These are phyloP conservation scores for Mucor indicus DNA, from an alignment of 371 early-diverging fungal genomes.

Conservation along the genomic window DNA sequence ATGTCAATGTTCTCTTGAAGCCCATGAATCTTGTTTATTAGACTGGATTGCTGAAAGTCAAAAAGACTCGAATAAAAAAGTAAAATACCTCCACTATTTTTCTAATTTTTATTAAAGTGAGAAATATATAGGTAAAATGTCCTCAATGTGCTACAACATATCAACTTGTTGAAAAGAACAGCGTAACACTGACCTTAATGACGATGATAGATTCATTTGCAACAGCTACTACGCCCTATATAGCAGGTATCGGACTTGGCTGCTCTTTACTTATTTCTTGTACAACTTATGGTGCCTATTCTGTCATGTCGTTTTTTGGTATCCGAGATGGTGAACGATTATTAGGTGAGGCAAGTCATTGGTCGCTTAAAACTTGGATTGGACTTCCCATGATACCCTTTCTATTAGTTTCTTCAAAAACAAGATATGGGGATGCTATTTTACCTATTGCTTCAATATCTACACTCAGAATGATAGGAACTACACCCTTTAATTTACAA, in stretches of 20 bases:
- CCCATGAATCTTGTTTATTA: conserved; percentile 73
- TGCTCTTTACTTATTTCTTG: conserved; percentile 56
- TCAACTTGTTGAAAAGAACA: conserved; percentile 53
- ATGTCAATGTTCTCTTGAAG: conserved; percentile 70
- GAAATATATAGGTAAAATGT: conserved; percentile 63
- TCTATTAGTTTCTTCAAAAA: conserved; percentile 56
- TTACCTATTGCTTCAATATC: conserved; percentile 34
- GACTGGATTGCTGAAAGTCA: conserved; percentile 78
- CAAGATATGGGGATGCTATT: conserved; percentile 40
- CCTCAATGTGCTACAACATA: conserved; percentile 76
- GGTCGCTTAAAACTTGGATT: conserved; percentile 70
- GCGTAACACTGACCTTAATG: conserved; percentile 48
- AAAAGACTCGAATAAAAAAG: conserved; percentile 46
- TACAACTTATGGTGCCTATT: conserved; percentile 68
- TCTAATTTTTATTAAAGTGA: too few relatives aligned
- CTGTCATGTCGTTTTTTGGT: conserved; percentile 69
- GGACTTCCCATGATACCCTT: conserved; percentile 66
- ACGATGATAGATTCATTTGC: conserved; percentile 53
- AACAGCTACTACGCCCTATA: conserved; percentile 62
- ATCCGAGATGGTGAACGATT: conserved; percentile 60
- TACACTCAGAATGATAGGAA: conserved; percentile 22
- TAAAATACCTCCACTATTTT: too few relatives aligned
- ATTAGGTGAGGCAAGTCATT: conserved; percentile 54
- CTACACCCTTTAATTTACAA: conserved; percentile 13
- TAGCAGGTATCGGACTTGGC: conserved; percentile 63